phyloP scores from a whole-genome alignment of 2,329 filamentous ascomycete species.

The Pseudohalonectria lignicola region DNA sequence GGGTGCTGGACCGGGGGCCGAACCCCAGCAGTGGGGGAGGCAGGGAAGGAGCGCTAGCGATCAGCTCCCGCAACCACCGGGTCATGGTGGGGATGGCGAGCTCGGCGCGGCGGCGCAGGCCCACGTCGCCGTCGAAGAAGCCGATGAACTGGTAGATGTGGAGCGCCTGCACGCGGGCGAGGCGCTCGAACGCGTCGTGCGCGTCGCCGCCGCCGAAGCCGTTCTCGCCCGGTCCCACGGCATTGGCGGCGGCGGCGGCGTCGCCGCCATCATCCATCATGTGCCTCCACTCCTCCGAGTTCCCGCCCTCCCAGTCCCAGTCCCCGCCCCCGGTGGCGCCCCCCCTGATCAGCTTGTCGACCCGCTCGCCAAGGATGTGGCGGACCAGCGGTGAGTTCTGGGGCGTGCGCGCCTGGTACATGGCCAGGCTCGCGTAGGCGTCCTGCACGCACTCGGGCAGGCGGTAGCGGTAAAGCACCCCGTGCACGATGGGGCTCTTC shows the following conservation, averaged over 20 bases:
- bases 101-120: constrained; percentile 25
- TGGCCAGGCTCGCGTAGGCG: constrained; percentile 14
- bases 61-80: neutral
- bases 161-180: constrained; percentile 35
- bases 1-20: neutral
- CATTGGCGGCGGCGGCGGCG: constrained; percentile 2
- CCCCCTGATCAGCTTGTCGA: no score
- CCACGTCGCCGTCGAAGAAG: constrained; percentile 39
- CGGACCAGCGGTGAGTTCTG: constrained; percentile 7
- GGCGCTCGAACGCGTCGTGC: constrained; percentile 11
- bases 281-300: no score
- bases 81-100: constrained; percentile 11
- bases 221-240: neutral
- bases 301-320: no score
- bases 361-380: constrained; percentile 10
- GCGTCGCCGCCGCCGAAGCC: neutral
- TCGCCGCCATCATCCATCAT: no score
- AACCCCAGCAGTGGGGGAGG: neutral
- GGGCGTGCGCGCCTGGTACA: constrained; percentile 10
- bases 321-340: no score
- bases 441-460: constrained; percentile 17
- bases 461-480: constrained; percentile 13
- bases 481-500: constrained; percentile 19
- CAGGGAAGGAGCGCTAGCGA: neutral
- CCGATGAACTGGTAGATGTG: constrained; percentile 37